Evolutionary conservation across 306 rosid species (phyloP).

Genomic region (Gynostemma pentaphyllum): DNA sequence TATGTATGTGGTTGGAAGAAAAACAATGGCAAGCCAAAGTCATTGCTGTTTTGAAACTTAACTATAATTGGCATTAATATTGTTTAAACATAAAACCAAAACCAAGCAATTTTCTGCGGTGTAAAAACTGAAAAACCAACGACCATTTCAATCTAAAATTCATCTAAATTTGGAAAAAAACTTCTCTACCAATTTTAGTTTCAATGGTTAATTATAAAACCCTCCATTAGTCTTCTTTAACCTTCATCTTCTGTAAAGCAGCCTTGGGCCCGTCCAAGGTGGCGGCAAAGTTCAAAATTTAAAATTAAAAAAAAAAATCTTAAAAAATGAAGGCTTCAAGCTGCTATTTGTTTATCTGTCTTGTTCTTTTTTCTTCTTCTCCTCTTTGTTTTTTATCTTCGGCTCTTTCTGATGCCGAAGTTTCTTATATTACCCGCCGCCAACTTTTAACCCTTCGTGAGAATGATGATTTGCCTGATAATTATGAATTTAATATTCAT

Average conservation of each 20-base stretch:
- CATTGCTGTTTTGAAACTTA: no score
- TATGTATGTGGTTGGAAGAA: no score
- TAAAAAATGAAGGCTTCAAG: conserved; percentile 18
- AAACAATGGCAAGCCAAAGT: no score
- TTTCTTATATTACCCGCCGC: conserved; percentile 33
- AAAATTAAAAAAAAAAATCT: not conserved
- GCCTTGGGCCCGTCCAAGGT: conserved; percentile 28
- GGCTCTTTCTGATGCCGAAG: conserved; percentile 42
- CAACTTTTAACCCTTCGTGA: conserved; percentile 34
- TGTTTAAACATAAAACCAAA: no score
- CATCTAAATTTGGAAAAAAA: not conserved
- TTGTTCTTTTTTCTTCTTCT: conserved; percentile 11
- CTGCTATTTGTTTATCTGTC: conserved; percentile 13
- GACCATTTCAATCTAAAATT: no score
- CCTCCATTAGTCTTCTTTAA: not conserved
- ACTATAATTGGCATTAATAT: no score
- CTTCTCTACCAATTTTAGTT: no score
- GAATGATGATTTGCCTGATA: conserved; percentile 29
- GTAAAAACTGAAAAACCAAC: no score
- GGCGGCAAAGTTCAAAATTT: conserved; percentile 10
- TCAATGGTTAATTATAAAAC: no score
- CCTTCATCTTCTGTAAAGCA: conserved; percentile 2
- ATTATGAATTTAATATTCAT: conserved; percentile 7
- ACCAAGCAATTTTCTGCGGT: no score
- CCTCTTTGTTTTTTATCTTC: not conserved